Evolutionary conservation across 805 yeast species (phyloP).

Genomic region (Sugiyamaella smithiae): DNA sequence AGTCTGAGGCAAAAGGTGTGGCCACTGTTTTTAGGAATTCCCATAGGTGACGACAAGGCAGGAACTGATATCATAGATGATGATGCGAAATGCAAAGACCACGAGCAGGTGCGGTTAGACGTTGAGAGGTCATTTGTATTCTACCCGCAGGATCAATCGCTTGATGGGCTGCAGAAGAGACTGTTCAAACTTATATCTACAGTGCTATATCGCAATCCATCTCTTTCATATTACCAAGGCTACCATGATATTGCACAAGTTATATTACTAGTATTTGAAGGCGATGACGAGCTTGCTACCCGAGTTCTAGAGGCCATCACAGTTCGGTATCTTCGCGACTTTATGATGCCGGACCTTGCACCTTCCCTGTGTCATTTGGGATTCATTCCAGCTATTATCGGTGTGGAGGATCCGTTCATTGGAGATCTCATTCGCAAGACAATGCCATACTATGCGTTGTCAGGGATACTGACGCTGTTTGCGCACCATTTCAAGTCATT

Average conservation of each 20-base stretch:
- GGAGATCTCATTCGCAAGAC: conserved; percentile 39
- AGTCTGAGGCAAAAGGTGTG: conserved; percentile 46
- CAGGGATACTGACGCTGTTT: conserved; percentile 74
- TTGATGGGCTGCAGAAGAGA: conserved; percentile 38
- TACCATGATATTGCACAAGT: conserved; percentile 82
- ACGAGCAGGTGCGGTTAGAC: conserved; percentile 75
- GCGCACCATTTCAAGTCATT: conserved; percentile 62
- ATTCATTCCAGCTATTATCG: conserved; percentile 62
- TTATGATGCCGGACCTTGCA: conserved; percentile 68
- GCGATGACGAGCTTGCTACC: conserved; percentile 5
- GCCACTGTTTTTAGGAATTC: conserved; percentile 47
- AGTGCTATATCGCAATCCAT: conserved; percentile 59
- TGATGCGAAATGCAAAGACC: conserved; percentile 58
- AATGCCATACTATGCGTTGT: conserved; percentile 66
- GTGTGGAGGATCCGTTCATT: conserved; percentile 45
- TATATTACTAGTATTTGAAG: conserved; percentile 51
- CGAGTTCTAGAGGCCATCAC: conserved; percentile 55
- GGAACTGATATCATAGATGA: neutral
- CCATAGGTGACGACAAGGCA: neutral
- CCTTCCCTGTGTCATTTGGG: conserved; percentile 63
- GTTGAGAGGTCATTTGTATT: conserved; percentile 65
- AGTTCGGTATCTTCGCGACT: conserved; percentile 70
- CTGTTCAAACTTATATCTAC: conserved; percentile 47
- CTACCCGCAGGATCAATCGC: conserved; percentile 34
- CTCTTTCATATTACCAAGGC: conserved; percentile 82